Conservation (phyloP, 78 protist species). For the Polysphondylium violaceum region DNA sequence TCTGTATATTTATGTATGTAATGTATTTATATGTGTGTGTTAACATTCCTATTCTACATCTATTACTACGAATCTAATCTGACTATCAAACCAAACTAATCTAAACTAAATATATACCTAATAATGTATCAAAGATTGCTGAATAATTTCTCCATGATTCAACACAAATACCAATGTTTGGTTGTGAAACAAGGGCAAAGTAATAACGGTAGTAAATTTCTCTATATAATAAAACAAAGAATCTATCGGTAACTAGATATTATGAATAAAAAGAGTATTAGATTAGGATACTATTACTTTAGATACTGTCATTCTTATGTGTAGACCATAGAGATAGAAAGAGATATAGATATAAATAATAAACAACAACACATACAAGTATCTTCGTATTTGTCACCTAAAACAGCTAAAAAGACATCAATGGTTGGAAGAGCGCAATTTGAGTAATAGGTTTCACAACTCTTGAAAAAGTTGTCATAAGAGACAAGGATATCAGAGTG, state of each 20-base stretch:
- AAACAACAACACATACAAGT: slow-evolving; percentile 5
- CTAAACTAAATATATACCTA: slow-evolving; percentile 40
- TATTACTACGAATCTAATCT: too few relatives aligned
- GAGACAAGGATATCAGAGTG: slow-evolving; percentile 60
- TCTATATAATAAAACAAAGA: slow-evolving; percentile 88
- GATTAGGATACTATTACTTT: not conserved
- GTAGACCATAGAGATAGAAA: too few relatives aligned
- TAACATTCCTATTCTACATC: not conserved
- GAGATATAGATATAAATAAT: not conserved
- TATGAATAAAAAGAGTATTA: not conserved
- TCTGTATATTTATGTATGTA: not conserved
- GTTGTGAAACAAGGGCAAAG: slow-evolving; percentile 82
- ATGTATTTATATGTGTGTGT: not conserved
- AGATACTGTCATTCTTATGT: not conserved
- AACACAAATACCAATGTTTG: slow-evolving; percentile 79
- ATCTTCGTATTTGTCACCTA: slow-evolving; percentile 71
- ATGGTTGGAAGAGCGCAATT: slow-evolving; percentile 69
- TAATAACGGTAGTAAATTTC: slow-evolving; percentile 96
- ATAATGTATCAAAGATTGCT: slow-evolving; percentile 84
- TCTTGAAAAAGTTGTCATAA: slow-evolving; percentile 62
- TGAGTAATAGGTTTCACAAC: slow-evolving; percentile 69
- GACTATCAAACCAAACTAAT: too few relatives aligned
- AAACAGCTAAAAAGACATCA: slow-evolving; percentile 23
- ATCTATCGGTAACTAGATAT: slow-evolving; percentile 44
- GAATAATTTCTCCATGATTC: slow-evolving; percentile 91